Evolutionary conservation across 495 filamentous ascomycete genomes (phyloP).

Genomic region (Viridothelium virens): DNA sequence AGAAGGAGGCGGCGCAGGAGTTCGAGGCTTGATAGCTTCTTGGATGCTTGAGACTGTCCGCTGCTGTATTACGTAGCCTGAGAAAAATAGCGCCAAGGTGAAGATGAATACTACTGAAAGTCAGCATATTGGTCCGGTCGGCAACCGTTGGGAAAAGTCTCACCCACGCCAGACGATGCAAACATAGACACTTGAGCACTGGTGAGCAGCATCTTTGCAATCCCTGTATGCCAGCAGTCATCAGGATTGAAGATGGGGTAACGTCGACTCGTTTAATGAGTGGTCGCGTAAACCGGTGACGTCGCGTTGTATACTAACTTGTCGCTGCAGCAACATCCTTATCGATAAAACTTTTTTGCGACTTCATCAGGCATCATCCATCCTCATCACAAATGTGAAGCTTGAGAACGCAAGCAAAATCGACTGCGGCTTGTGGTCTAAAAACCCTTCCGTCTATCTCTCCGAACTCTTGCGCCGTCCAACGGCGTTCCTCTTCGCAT

Average conservation of each 20-base stretch:
- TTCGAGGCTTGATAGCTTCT: slow-evolving; percentile 46
- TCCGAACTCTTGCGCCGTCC: neutral
- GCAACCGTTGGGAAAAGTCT: neutral
- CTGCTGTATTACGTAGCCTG: slow-evolving; percentile 65
- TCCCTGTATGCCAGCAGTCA: neutral
- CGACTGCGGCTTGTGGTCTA: too few species aligned
- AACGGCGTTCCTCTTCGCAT: neutral
- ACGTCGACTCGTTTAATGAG: neutral
- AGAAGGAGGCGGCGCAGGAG: slow-evolving; percentile 28
- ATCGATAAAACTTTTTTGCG: slow-evolving; percentile 11
- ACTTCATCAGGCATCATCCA: too few species aligned
- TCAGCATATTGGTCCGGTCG: slow-evolving; percentile 5
- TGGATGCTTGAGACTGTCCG: slow-evolving; percentile 57
- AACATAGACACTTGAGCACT: slow-evolving; percentile 38
- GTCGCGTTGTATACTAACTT: neutral
- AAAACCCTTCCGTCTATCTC: too few species aligned
- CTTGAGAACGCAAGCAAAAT: too few species aligned
- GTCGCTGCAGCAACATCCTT: slow-evolving; percentile 21
- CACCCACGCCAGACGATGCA: slow-evolving; percentile 34
- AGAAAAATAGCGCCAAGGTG: slow-evolving; percentile 58
- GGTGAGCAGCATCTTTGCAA: slow-evolving; percentile 29
- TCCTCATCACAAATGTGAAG: too few species aligned
- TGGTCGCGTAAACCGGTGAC: neutral
- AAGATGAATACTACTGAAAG: slow-evolving; percentile 43
- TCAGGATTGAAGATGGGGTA: too few species aligned